Percentiles rank a stretch among this genome's conserved stretches.
Conservation (phyloP, 257 asterid genomes). For the Anisodus tanguticus region DNA sequence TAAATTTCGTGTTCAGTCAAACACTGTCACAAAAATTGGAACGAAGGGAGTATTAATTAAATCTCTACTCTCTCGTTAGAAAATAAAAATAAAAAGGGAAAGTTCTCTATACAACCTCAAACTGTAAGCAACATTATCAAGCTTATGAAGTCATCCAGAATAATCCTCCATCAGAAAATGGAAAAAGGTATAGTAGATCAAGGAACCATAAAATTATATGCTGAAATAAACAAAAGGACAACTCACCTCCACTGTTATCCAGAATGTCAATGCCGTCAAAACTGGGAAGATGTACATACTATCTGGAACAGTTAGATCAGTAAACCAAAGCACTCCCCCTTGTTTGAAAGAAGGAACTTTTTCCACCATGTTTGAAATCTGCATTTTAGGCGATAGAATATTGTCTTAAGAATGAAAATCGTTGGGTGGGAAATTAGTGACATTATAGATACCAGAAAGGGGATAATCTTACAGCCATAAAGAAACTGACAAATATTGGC, state of each 20-base stretch:
- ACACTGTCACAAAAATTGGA: no score
- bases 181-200: neutral
- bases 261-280: slow-evolving; percentile 84
- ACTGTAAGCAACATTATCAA: neutral
- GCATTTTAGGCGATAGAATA: slow-evolving; percentile 36
- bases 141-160: neutral
- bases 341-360: slow-evolving; percentile 90
- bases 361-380: slow-evolving; percentile 82
- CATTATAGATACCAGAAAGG: slow-evolving; percentile 23
- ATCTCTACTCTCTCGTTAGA: neutral
- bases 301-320: slow-evolving; percentile 90
- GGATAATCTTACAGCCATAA: slow-evolving; percentile 78
- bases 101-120: slow-evolving; percentile 17
- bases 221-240: neutral
- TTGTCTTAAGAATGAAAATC: neutral
- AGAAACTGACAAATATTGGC: slow-evolving; percentile 78
- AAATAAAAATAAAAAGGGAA: neutral
- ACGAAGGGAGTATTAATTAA: neutral
- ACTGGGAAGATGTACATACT: slow-evolving; percentile 72
- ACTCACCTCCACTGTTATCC: slow-evolving; percentile 91
- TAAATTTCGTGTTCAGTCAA: no score
- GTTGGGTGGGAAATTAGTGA: neutral
- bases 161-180: neutral
- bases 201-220: neutral
- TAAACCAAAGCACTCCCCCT: slow-evolving; percentile 89